A percentile compares a stretch with the other conserved stretches of the same genome.
Conservation (phyloP, 2,329 filamentous ascomycete genomes). For the Cladophialophora carrionii region DNA sequence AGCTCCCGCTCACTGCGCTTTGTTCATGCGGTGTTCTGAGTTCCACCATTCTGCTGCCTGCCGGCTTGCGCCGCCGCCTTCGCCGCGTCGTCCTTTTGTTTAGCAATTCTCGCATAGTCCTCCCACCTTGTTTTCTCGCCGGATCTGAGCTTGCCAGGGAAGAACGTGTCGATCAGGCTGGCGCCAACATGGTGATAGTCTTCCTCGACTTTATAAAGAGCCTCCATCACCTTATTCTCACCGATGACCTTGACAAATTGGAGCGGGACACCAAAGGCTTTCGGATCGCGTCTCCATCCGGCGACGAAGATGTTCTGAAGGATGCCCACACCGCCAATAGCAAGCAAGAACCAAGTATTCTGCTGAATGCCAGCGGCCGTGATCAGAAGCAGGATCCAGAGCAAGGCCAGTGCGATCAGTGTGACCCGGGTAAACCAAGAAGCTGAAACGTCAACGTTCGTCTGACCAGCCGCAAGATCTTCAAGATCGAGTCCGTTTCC, state of each 20-base stretch:
- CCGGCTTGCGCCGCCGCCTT: not conserved
- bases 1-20: not conserved
- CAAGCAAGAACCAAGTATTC: slow-evolving; percentile 46
- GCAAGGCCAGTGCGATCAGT: slow-evolving; percentile 38
- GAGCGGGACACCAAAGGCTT: slow-evolving; percentile 43
- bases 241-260: slow-evolving; percentile 39
- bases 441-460: slow-evolving; percentile 25
- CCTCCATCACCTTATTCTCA: slow-evolving; percentile 43
- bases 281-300: slow-evolving; percentile 39
- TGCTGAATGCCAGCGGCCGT: slow-evolving; percentile 43
- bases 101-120: not conserved
- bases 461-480: slow-evolving; percentile 42
- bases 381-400: slow-evolving; percentile 48
- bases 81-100: not conserved
- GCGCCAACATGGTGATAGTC: slow-evolving; percentile 42
- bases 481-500: slow-evolving; percentile 46
- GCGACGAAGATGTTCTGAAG: slow-evolving; percentile 46
- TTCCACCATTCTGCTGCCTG: not conserved
- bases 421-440: slow-evolving; percentile 31
- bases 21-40: not conserved
- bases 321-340: slow-evolving; percentile 46
- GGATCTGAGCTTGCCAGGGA: slow-evolving; percentile 35
- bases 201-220: slow-evolving; percentile 42
- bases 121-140: slow-evolving; percentile 26
- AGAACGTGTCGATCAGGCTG: slow-evolving; percentile 42